phyloP scores from a whole-genome alignment of 2,329 filamentous ascomycete species.

The Coniochaeta prunicola region DNA sequence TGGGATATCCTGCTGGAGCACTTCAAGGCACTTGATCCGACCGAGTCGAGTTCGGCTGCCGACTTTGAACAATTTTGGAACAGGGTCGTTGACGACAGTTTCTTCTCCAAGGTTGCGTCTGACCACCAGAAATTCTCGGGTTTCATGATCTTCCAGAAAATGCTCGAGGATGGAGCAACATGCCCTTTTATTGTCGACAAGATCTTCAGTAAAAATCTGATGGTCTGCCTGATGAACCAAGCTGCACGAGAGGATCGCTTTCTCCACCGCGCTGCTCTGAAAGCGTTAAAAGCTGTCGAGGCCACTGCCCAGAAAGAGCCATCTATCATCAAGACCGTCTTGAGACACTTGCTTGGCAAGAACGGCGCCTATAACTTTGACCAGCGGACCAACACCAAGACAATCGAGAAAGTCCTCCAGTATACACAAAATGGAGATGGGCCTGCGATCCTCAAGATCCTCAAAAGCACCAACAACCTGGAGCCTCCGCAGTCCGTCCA shows the following conservation, averaged over 20 bases:
- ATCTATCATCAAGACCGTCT: slow-evolving; percentile 49
- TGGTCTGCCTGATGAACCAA: slow-evolving; percentile 77
- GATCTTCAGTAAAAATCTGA: slow-evolving; percentile 77
- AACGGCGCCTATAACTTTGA: slow-evolving; percentile 76
- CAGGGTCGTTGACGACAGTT: slow-evolving; percentile 75
- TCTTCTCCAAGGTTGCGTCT: slow-evolving; percentile 76
- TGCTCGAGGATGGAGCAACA: slow-evolving; percentile 49
- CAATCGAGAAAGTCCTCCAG: slow-evolving; percentile 66
- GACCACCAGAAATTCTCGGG: slow-evolving; percentile 89
- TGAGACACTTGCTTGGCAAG: slow-evolving; percentile 62
- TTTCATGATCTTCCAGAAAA: slow-evolving; percentile 77
- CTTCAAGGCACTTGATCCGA: slow-evolving; percentile 27
- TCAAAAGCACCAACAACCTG: slow-evolving; percentile 26
- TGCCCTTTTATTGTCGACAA: slow-evolving; percentile 41
- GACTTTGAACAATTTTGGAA: slow-evolving; percentile 77
- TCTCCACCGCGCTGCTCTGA: slow-evolving; percentile 70
- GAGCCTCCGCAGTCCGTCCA: slow-evolving; percentile 37
- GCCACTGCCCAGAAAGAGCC: slow-evolving; percentile 55
- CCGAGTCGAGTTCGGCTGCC: slow-evolving; percentile 27
- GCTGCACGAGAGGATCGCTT: slow-evolving; percentile 70
- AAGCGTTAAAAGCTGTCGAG: slow-evolving; percentile 66
- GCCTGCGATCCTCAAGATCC: slow-evolving; percentile 39
- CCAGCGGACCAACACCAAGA: slow-evolving; percentile 77
- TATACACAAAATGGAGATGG: slow-evolving; percentile 50
- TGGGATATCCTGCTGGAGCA: slow-evolving; percentile 72